phyloP scores from a whole-genome alignment of 139 green algal species.

The Haematococcus sp. region DNA sequence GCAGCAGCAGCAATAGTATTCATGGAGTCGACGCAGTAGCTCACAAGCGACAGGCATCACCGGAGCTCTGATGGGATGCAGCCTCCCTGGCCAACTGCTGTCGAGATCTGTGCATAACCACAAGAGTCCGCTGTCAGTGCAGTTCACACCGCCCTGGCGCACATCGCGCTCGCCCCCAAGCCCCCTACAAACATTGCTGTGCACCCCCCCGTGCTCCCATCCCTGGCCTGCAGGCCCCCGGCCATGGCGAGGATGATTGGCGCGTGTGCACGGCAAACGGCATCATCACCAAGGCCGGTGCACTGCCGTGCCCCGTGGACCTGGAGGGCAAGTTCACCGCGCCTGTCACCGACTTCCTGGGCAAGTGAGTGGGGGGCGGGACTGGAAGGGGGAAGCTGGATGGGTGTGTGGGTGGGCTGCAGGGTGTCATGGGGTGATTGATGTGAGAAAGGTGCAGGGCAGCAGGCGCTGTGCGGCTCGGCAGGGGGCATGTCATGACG shows the following conservation, averaged over 20 bases:
- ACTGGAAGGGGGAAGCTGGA: neutral
- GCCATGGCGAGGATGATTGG: slow-evolving; percentile 98
- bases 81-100: too few species aligned
- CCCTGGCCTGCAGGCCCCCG: slow-evolving; percentile 87
- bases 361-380: slow-evolving; percentile 38
- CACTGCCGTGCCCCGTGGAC: slow-evolving; percentile 89
- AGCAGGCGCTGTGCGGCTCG: too few species aligned
- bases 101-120: too few species aligned
- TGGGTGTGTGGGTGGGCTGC: neutral
- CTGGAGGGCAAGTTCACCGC: slow-evolving; percentile 82
- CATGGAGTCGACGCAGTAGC: neutral
- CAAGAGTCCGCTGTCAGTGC: too few species aligned
- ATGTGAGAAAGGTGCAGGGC: too few species aligned
- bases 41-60: neutral
- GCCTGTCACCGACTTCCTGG: slow-evolving; percentile 79
- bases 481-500: too few species aligned
- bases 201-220: too few species aligned
- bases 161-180: too few species aligned
- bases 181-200: too few species aligned
- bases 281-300: slow-evolving; percentile 76
- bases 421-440: too few species aligned
- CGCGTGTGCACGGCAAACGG: slow-evolving; percentile 87
- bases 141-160: too few species aligned
- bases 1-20: too few species aligned
- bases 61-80: neutral